Conservation (phyloP, 73 alveolate species). For the Breviolum minutum region DNA sequence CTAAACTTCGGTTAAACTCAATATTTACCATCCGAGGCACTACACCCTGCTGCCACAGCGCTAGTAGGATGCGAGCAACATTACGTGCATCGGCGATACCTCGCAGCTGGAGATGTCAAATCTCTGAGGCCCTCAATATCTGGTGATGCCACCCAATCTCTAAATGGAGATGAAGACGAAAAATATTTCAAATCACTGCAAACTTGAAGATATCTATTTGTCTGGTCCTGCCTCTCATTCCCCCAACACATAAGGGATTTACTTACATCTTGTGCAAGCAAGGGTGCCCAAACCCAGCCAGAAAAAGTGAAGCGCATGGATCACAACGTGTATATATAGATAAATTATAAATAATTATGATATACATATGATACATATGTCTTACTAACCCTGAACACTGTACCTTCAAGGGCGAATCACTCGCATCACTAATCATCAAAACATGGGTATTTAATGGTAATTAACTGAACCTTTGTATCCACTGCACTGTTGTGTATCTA, state of each 20-base stretch:
- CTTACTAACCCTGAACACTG: neutral
- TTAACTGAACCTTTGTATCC: no score
- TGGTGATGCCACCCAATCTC: neutral
- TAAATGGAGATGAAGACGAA: no score
- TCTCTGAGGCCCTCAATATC: neutral
- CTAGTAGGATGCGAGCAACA: constrained; percentile 28
- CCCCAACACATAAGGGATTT: no score
- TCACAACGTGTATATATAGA: no score
- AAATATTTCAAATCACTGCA: no score
- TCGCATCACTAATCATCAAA: no score
- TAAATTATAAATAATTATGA: neutral
- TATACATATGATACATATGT: neutral
- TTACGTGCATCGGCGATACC: constrained; percentile 58
- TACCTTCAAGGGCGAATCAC: neutral
- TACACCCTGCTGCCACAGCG: constrained; percentile 35
- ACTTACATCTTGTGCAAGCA: no score
- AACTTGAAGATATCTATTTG: no score
- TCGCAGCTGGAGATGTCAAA: neutral
- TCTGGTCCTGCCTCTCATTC: no score
- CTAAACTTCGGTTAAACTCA: neutral
- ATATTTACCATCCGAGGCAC: neutral
- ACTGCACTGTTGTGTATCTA: no score
- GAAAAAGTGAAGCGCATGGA: neutral
- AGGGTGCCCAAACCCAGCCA: neutral
- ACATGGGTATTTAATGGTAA: no score